Base-by-base conservation (phyloP, 805 yeast species). In the Kodamaea nitidulidarum region DNA sequence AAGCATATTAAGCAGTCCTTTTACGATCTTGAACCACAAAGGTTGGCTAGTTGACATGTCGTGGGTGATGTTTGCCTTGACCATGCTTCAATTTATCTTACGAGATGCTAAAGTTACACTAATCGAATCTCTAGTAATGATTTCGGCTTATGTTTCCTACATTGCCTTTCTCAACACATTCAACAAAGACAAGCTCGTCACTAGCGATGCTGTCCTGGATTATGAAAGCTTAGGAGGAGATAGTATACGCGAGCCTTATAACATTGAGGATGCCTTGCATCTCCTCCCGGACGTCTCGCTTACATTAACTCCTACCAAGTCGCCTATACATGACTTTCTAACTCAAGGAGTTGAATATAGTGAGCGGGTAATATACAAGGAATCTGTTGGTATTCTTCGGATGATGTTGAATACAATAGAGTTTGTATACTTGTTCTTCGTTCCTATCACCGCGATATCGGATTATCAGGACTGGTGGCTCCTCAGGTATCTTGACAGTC, bases 51-150 rank as follows among this genome's bases (percentile, higher is more conserved):
- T 52, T 17, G 68, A 64, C 32, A 53, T 65, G 34, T 34, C 49
- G 4, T 62, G 63, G 58, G 57, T 64, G 4, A 41, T 60, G 11
- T 41, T 47, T n/a, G 53, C 56, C 17, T 40, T 64, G 4, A 31
- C 52, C 6, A 35, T 60, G 11, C 56, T 67, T 35, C 49, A 54
- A 39, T 47, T 47, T 28, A 55, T 65, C 10, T 38, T 66, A 14
- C 50, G 57, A 8, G 72, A 67, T 45, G 66, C 66, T 16, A 49
- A 50, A 31, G 54, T 67, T 15, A 65, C 69, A 8, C 15, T 50
- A 9, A 7, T 43, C 1, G 72, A 67, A 45, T 57, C 67, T 37
- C 24, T 47, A 2, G 12, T 49, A 7, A 56, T 67, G 64, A 42
- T 52, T 0, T 25, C 35, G 3, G 38, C 50, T 7, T 62, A 63